A percentile compares a stretch with the other conserved stretches of the same genome.
Evolutionary conservation across 352 stramenopile species (phyloP).

Genomic region (Globisporangium cylindrosporum): DNA sequence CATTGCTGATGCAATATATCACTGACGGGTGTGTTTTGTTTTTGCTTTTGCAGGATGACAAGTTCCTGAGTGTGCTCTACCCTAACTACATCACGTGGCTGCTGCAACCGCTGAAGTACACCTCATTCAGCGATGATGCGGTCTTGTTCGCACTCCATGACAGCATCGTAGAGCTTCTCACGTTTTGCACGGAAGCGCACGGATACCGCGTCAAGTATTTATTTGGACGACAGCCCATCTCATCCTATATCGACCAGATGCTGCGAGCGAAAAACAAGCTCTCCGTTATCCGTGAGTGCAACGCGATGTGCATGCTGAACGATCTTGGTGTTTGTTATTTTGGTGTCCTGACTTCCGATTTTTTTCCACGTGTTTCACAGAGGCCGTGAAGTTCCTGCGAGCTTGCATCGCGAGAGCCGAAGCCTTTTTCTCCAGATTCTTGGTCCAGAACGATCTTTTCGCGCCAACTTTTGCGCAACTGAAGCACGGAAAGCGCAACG

Average conservation of each 20-base stretch:
- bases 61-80: conserved; percentile 85
- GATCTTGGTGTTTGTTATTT: neutral
- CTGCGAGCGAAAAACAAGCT: conserved; percentile 81
- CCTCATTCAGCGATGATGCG: conserved; percentile 36
- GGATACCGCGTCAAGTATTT: conserved; percentile 88
- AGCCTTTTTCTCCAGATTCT: conserved; percentile 79
- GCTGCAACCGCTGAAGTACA: conserved; percentile 76
- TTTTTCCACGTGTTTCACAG: conserved; percentile 22
- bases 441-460: conserved; percentile 78
- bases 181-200: conserved; percentile 83
- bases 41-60: conserved; percentile 60
- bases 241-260: conserved; percentile 70
- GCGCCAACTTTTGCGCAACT: conserved; percentile 53
- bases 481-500: conserved; percentile 46
- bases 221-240: conserved; percentile 76
- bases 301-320: neutral
- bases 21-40: neutral
- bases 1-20: neutral
- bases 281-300: conserved; percentile 71
- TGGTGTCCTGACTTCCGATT: neutral
- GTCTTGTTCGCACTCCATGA: conserved; percentile 75
- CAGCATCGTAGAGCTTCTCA: conserved; percentile 82
- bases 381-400: conserved; percentile 77
- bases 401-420: conserved; percentile 71
- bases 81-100: conserved; percentile 87